Base-by-base conservation (phyloP, 257 asterid species). In the Rauvolfia tetraphylla region DNA sequence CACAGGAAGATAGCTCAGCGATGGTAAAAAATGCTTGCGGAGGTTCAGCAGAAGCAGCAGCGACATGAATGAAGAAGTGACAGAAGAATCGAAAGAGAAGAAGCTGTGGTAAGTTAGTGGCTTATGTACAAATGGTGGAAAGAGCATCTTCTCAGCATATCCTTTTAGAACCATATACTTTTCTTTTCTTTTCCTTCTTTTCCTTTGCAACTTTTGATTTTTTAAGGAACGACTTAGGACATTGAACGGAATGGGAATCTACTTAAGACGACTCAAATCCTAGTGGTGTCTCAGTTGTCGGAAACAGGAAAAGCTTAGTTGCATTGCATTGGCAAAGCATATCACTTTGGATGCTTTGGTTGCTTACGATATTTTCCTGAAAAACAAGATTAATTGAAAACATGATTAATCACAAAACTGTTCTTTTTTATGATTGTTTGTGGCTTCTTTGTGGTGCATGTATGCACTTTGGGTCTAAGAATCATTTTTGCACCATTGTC, bases 81-180 rank as follows among this genome's bases (percentile, higher is more conserved):
- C 15, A 39, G 25, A 20, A 4, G 36, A 41, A 68, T 46, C 39
- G 57, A 58, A 34, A 25, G 69, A 23, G 68, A 36, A 44, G 76
- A 59, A 69, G 14, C 23, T 12, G 33, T 41, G 54, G 53, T 68
- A 14, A 69, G 57, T 10, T 74, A 59, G 15, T 33, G 4, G 77
- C 72, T 54, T 46, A 46, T 9, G 66, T 67, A 41, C 25, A 46
- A 29, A 36, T 18, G 39, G 76, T 74, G 79, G 83, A 79, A 49
- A 66, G 76, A 69, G 83, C 23, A 79, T 79, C 83, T 79, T 79
- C 83, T 39, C 23, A 56, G 83, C 79, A 79, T 79, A 79, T 79
- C 65, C 82, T 27, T 29, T 15, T 6, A 10, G 25, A 58, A 67
- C 22, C 17, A n/a, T n/a, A n/a, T n/a, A n/a, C n/a, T n/a, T n/a